Conservation (phyloP, 192 early-diverging fungal genomes). For the Gryganskiella cystojenkinii region DNA sequence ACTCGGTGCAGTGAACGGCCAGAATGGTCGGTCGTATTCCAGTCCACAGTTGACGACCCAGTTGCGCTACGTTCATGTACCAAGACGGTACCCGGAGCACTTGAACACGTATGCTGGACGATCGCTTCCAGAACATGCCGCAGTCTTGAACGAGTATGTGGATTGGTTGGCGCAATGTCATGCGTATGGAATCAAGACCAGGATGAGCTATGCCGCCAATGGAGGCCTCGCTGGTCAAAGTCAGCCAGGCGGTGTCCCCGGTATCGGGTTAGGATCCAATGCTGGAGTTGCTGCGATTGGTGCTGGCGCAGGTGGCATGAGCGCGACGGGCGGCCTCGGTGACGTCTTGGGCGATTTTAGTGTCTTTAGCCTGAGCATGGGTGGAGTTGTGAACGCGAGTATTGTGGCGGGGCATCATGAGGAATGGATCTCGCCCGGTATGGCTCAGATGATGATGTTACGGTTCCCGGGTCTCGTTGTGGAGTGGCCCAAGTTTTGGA, state of each 20-base stretch:
- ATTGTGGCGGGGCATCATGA: slow-evolving; percentile 28
- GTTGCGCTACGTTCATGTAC: slow-evolving; percentile 19
- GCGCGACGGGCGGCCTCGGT: neutral
- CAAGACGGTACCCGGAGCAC: slow-evolving; percentile 40
- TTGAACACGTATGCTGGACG: slow-evolving; percentile 37
- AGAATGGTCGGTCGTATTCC: slow-evolving; percentile 9
- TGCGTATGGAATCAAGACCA: slow-evolving; percentile 36
- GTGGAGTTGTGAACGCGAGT: slow-evolving; percentile 31
- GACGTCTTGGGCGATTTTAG: slow-evolving; percentile 29
- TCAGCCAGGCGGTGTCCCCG: slow-evolving; percentile 36
- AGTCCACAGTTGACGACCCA: slow-evolving; percentile 5
- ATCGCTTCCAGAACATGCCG: slow-evolving; percentile 29
- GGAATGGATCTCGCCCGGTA: slow-evolving; percentile 48
- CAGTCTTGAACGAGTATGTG: slow-evolving; percentile 45
- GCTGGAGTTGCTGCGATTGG: neutral
- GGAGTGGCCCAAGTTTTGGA: slow-evolving; percentile 54
- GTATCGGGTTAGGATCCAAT: slow-evolving; percentile 25
- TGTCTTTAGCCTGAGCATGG: slow-evolving; percentile 42
- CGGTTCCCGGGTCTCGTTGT: slow-evolving; percentile 44
- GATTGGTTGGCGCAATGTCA: slow-evolving; percentile 48
- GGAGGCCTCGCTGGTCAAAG: slow-evolving; percentile 1
- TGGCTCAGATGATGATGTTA: slow-evolving; percentile 55
- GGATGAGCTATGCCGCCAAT: slow-evolving; percentile 4
- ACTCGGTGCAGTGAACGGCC: slow-evolving; percentile 11
- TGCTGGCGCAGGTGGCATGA: neutral